These are phyloP conservation scores for Nidularia sp. DNA, from an alignment of 768 basidiomycete genomes.

Conservation along the genomic window DNA sequence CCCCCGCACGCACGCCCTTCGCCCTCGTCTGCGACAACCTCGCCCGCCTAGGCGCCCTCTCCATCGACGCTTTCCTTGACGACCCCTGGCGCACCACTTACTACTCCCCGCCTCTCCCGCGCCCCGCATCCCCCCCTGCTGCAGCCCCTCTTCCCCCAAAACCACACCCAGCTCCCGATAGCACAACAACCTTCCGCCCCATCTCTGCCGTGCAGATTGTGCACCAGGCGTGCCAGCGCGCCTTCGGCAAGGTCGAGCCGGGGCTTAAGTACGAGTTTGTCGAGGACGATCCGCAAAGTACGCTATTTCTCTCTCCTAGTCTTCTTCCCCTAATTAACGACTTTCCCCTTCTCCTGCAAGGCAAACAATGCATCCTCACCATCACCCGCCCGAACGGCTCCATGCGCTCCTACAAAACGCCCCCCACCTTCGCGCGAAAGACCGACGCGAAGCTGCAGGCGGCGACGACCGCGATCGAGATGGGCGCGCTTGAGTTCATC, in stretches of 20 bases:
- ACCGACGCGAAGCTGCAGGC: conserved; percentile 51
- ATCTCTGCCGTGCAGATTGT: conserved; percentile 23
- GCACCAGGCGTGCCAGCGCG: conserved; percentile 36
- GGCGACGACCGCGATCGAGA: conserved; percentile 50
- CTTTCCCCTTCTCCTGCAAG: conserved; percentile 21
- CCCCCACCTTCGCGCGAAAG: conserved; percentile 36
- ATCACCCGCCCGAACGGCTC: conserved; percentile 52
- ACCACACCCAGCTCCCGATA: background rate
- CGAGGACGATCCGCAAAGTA: conserved; percentile 35
- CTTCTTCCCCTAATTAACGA: background rate
- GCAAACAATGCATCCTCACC: conserved; percentile 57
- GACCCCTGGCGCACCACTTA: conserved; percentile 7
- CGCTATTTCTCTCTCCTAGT: conserved; percentile 4
- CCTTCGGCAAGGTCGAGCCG: conserved; percentile 32
- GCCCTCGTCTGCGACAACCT: conserved; percentile 16
- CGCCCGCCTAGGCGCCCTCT: conserved; percentile 18
- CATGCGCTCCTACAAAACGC: conserved; percentile 50
- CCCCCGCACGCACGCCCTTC: conserved; percentile 7
- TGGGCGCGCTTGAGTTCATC: conserved; percentile 62
- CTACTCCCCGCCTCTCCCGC: conserved; percentile 11
- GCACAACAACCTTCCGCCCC: background rate
- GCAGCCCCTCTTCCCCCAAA: conserved; percentile 15
- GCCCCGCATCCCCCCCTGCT: conserved; percentile 9
- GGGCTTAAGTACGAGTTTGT: conserved; percentile 43
- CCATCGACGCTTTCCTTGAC: conserved; percentile 8